Base-by-base conservation (phyloP, 2,329 filamentous ascomycete genomes). In the Stagonosporopsis rhizophila region DNA sequence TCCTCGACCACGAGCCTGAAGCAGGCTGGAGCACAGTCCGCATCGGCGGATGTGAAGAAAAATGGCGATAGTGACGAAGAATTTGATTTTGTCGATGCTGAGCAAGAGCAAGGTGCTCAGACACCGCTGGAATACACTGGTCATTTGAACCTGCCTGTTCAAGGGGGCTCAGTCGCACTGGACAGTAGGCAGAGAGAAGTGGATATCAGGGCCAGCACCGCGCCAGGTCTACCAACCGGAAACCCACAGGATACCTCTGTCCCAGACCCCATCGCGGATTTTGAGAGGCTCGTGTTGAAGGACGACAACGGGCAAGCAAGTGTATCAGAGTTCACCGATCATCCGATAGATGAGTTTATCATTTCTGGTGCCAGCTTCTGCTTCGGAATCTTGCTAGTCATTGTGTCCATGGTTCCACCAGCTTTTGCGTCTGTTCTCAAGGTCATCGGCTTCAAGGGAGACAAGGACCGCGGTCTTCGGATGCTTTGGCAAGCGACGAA, bases 331-430 rank as follows among this genome's bases (percentile, higher is more conserved):
- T 89, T 94, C 64, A 86, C 84, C 34, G 70, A 74, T 4, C 87
- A 93, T 57, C 87, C 90, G 0, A 85, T 94, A 17, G 94, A 98
- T 73, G 78, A 89, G 20, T 99, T 97, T 72, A 88, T 97, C 34
- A 92, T 96, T 73, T 93, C 91, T 0, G 94, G 92, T 9, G 86
- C 88, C 5, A 95, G 90, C 71, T 89, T 97, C 75, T 96, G 92
- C 75, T 97, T 93, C 68, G 95, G 95, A 3, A 84, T 96, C 28
- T 79, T 98, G 1, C 83, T 96, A 14, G 82, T 98, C 1, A 82
- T 98, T 50, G 87, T 98, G n/a, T 96, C 92, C 12, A 89, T 98
- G 79, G 87, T 98, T 0, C 96, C 95, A 0, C 95, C 95, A 0
- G 87, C 93, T 0, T 96, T 98, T 75, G 89, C 86, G n/a, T 89